These are phyloP conservation scores for Pythium phragmitis DNA, from an alignment of 352 stramenopile species.

Conservation along the genomic window DNA sequence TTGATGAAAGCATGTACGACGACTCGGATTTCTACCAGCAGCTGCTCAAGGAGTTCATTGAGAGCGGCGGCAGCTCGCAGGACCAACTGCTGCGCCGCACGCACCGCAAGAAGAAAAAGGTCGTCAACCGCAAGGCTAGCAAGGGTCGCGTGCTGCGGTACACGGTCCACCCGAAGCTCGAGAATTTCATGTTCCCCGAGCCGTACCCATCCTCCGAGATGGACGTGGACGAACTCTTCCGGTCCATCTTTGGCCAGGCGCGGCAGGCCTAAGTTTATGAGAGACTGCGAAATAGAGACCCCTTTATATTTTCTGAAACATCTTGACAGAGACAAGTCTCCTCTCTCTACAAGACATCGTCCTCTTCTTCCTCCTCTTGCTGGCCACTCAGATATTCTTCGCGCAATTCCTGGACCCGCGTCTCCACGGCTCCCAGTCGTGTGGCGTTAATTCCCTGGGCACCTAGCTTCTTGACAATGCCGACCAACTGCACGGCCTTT, in stretches of 20 bases:
- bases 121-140: constrained; percentile 87
- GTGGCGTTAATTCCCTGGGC: constrained; percentile 50
- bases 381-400: constrained; percentile 58
- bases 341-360: constrained; percentile 74
- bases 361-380: constrained; percentile 81
- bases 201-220: constrained; percentile 75
- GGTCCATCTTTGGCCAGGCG: constrained; percentile 77
- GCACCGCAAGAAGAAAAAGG: constrained; percentile 85
- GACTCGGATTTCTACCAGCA: constrained; percentile 89
- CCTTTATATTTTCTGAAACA: constrained; percentile 10
- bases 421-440: constrained; percentile 48
- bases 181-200: constrained; percentile 91
- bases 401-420: constrained; percentile 43
- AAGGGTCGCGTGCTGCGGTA: constrained; percentile 84
- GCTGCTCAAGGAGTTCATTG: constrained; percentile 88
- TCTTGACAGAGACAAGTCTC: background rate
- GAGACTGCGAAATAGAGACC: constrained; percentile 22
- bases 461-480: constrained; percentile 85
- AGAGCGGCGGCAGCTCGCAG: constrained; percentile 59
- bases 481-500: constrained; percentile 71
- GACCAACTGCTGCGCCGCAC: constrained; percentile 54
- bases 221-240: constrained; percentile 84
- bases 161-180: constrained; percentile 84
- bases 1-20: constrained; percentile 87
- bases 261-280: constrained; percentile 36